phyloP scores from a whole-genome alignment of 495 filamentous ascomycete genomes.

The Pseudoneurospora amorphoporcata region DNA sequence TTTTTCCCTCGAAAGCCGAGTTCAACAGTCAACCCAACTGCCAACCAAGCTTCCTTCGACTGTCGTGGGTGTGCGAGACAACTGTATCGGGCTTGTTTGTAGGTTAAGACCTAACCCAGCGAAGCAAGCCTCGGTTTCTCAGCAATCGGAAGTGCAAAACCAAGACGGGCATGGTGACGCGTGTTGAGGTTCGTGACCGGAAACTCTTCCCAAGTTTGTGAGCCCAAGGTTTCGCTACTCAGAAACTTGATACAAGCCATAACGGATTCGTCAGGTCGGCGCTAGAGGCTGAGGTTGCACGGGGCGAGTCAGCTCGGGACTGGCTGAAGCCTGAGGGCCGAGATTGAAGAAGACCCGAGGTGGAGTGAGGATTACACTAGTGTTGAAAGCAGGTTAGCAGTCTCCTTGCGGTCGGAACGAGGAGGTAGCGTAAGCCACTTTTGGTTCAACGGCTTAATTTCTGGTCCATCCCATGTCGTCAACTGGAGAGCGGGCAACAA shows the following conservation, averaged over 20 bases:
- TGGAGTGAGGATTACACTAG: neutral
- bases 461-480: neutral
- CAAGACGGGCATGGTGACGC: neutral
- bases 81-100: neutral
- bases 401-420: neutral
- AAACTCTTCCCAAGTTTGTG: neutral
- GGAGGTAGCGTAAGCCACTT: neutral
- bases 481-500: neutral
- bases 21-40: neutral
- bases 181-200: neutral
- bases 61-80: neutral
- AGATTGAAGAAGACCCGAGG: neutral
- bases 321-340: neutral
- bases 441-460: neutral
- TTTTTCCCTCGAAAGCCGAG: neutral
- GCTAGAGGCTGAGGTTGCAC: neutral
- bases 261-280: neutral
- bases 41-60: neutral
- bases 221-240: neutral
- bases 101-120: neutral
- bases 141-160: neutral
- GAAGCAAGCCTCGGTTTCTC: neutral
- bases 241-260: neutral
- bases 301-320: neutral
- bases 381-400: neutral